phyloP scores from a whole-genome alignment of 352 stramenopile species.

The Hyaloperonospora brassicae region DNA sequence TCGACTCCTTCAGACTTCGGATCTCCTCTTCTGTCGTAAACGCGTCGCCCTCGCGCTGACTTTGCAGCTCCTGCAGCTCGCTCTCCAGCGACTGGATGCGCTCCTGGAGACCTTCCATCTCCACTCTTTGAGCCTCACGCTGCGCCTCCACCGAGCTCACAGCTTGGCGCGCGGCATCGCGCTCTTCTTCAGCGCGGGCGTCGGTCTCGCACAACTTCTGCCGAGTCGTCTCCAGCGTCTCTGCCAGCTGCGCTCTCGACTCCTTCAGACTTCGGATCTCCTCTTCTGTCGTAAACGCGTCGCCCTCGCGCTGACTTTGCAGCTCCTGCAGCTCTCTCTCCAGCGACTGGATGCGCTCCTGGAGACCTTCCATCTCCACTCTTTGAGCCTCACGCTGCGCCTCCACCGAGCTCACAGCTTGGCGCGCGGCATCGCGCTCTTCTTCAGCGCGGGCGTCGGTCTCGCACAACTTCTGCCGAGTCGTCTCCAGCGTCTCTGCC shows the following conservation, averaged over 20 bases:
- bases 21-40: no score
- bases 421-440: conserved; percentile 14
- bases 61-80: no score
- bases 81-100: no score
- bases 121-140: conserved; percentile 11
- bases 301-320: conserved; percentile 13
- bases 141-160: conserved; percentile 13
- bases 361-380: conserved; percentile 1
- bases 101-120: conserved; percentile 1
- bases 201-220: conserved; percentile 18
- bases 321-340: conserved; percentile 23
- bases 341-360: conserved; percentile 11
- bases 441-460: conserved; percentile 17
- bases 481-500: conserved; percentile 12
- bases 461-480: conserved; percentile 18
- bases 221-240: conserved; percentile 16
- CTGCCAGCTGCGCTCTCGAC: conserved; percentile 7
- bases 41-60: no score
- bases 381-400: conserved; percentile 13
- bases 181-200: conserved; percentile 18
- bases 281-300: conserved; percentile 15
- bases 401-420: conserved; percentile 15
- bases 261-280: conserved; percentile 18
- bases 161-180: conserved; percentile 12
- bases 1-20: no score